These are phyloP conservation scores for Thalassiosira ordinaria DNA, from an alignment of 352 stramenopile species.

Conservation along the genomic window DNA sequence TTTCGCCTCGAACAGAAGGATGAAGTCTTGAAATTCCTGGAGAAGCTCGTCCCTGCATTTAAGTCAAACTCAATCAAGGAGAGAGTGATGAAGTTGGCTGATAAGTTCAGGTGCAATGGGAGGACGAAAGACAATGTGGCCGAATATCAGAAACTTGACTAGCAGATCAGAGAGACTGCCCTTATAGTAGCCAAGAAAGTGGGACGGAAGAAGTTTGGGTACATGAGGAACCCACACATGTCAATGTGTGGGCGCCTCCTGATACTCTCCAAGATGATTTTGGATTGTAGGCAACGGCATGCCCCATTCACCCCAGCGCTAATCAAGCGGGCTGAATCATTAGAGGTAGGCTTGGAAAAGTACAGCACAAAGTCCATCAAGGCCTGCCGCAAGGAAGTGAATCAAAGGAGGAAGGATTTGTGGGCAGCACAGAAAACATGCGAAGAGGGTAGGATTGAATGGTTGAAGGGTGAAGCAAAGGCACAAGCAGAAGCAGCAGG, in stretches of 20 bases:
- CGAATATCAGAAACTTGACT: background rate
- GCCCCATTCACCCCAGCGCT: background rate
- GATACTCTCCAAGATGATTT: background rate
- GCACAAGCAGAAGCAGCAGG: background rate
- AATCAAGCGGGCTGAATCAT: background rate
- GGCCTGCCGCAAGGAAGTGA: background rate
- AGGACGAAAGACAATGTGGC: background rate
- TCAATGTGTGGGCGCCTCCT: background rate
- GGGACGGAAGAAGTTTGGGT: background rate
- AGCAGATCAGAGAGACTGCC: background rate
- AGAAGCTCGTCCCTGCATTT: background rate
- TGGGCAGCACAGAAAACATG: background rate
- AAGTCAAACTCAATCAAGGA: background rate
- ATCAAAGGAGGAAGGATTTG: background rate
- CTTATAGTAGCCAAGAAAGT: background rate
- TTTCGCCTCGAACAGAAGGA: slow-evolving; percentile 9
- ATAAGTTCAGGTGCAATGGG: background rate
- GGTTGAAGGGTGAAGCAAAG: background rate
- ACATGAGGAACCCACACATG: background rate
- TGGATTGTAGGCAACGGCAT: background rate
- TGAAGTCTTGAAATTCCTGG: slow-evolving; percentile 7
- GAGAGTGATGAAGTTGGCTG: background rate
- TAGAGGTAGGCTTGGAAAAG: background rate
- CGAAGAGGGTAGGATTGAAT: background rate
- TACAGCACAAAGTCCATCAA: background rate